Evolutionary conservation across 306 rosid genomes (phyloP).

Genomic region (Dalbergia cultrata): DNA sequence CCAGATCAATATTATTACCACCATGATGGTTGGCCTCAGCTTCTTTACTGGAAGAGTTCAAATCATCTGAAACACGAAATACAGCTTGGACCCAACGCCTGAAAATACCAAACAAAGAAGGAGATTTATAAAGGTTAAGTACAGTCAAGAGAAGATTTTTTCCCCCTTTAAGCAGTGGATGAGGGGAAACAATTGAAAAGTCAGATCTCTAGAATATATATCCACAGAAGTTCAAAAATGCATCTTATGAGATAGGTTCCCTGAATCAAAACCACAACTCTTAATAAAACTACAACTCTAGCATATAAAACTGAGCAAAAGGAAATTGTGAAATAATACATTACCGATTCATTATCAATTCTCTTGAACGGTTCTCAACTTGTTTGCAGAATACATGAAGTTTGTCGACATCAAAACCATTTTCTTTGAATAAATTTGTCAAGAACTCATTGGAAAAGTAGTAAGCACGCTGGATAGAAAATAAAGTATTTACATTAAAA

Average conservation of each 20-base stretch:
- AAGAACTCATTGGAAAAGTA: conserved; percentile 88
- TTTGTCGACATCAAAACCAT: conserved; percentile 76
- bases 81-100: conserved; percentile 98
- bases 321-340: conserved; percentile 27
- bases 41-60: conserved; percentile 49
- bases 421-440: conserved; percentile 80
- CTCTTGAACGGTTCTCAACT: conserved; percentile 92
- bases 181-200: conserved; percentile 28
- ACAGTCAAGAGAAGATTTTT: conserved; percentile 15
- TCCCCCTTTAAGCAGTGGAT: background rate
- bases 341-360: conserved; percentile 90
- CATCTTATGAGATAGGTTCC: conserved; percentile 10
- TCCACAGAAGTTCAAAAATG: conserved; percentile 21
- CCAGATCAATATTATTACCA: conserved; percentile 36
- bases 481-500: conserved; percentile 42
- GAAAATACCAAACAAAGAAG: conserved; percentile 40
- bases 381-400: conserved; percentile 87
- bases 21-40: conserved; percentile 44
- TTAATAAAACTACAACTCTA: background rate
- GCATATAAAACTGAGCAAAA: conserved; percentile 15
- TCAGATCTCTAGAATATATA: background rate
- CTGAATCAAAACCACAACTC: conserved; percentile 28
- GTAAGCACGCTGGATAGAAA: conserved; percentile 82
- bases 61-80: conserved; percentile 62
- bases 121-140: background rate